These are phyloP conservation scores for Medicago lupulina DNA, from an alignment of 306 rosid species.

Conservation along the genomic window DNA sequence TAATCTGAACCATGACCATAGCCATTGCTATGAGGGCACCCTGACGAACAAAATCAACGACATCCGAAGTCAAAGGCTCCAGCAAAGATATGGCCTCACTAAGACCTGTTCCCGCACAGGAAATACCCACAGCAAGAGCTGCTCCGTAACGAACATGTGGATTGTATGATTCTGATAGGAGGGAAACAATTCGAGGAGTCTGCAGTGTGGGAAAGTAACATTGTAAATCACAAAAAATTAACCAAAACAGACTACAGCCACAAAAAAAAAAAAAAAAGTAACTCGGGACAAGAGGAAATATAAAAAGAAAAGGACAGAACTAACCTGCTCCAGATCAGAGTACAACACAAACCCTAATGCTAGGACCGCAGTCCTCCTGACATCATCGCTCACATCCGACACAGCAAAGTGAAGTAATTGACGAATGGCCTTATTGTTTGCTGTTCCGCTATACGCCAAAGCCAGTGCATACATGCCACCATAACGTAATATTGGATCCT, in stretches of 20 bases:
- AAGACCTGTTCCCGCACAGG: constrained; percentile 97
- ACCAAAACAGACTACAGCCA: constrained; percentile 24
- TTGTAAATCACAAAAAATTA: constrained; percentile 21
- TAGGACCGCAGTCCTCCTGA: constrained; percentile 97
- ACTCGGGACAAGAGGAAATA: constrained; percentile 20
- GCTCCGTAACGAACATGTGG: constrained; percentile 99
- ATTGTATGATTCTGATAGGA: constrained; percentile 93
- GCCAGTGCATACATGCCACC: constrained; percentile 99
- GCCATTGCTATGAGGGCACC: constrained; percentile 99
- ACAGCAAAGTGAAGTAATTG: constrained; percentile 97
- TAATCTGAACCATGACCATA: constrained; percentile 97
- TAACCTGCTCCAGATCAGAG: constrained; percentile 98
- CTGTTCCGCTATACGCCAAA: constrained; percentile 93
- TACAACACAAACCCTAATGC: constrained; percentile 97
- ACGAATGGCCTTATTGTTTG: constrained; percentile 96
- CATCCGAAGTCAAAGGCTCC: constrained; percentile 97
- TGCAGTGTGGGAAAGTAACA: constrained; percentile 48
- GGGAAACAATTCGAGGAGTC: constrained; percentile 96
- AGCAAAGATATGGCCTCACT: constrained; percentile 96
- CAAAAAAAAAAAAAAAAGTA: neutral
- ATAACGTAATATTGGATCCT: constrained; percentile 92
- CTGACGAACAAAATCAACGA: constrained; percentile 97
- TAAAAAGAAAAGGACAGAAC: constrained; percentile 32
- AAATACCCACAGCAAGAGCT: constrained; percentile 98
- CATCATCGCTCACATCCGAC: constrained; percentile 98